These are phyloP conservation scores for Xylaria nigripes DNA, from an alignment of 495 filamentous ascomycete genomes.

Conservation along the genomic window DNA sequence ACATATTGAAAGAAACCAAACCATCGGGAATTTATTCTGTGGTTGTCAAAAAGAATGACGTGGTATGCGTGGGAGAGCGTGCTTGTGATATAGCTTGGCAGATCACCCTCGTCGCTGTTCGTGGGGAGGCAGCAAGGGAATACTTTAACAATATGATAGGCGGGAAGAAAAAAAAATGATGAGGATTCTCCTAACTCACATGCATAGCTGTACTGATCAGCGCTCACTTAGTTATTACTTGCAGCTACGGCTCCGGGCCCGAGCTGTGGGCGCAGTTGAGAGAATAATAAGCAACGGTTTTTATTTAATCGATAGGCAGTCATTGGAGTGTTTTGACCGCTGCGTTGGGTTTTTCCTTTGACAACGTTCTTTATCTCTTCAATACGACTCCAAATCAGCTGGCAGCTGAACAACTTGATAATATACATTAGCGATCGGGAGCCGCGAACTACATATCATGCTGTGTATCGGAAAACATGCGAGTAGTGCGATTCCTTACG, in stretches of 20 bases:
- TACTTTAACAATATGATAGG: neutral
- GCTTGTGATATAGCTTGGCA: neutral
- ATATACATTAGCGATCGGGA: neutral
- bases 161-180: neutral
- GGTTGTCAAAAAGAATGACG: neutral
- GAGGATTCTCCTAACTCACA: constrained; percentile 8
- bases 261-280: constrained; percentile 4
- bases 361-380: neutral
- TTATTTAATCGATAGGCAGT: too few relatives aligned
- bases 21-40: neutral
- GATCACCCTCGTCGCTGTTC: neutral
- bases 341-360: too few relatives aligned
- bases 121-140: neutral
- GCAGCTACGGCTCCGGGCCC: constrained; percentile 3
- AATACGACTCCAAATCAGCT: too few relatives aligned
- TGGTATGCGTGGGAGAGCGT: neutral
- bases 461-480: neutral
- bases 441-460: neutral
- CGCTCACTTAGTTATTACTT: constrained; percentile 5
- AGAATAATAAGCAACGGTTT: too few relatives aligned
- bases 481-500: neutral
- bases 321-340: neutral
- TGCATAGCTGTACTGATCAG: constrained; percentile 15
- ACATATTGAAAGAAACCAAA: constrained; percentile 7
- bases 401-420: neutral